Evolutionary conservation across 2,329 filamentous ascomycete genomes (phyloP).

Genomic region (Sarocladium strictum): DNA sequence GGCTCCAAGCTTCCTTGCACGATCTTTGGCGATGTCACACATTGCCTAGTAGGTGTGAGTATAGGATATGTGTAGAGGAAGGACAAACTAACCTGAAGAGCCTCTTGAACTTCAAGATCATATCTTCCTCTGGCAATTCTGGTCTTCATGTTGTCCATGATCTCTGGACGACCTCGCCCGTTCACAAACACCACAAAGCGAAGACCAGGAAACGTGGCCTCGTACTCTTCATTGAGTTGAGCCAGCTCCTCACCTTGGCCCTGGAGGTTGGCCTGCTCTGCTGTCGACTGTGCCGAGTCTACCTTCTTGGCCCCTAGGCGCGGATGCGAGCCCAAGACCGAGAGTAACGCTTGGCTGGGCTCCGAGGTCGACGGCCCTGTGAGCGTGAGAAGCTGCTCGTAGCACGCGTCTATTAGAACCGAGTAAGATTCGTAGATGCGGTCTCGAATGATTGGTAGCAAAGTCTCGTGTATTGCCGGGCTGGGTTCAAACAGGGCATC

Average conservation of each 20-base stretch:
- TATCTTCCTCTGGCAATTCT: conserved; percentile 66
- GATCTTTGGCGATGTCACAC: conserved; percentile 82
- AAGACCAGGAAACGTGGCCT: conserved; percentile 72
- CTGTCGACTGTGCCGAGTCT: conserved; percentile 73
- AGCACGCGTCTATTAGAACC: conserved; percentile 62
- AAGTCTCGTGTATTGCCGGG: conserved; percentile 63
- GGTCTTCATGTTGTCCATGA: conserved; percentile 76
- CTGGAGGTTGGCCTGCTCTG: conserved; percentile 74
- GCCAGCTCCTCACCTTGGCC: conserved; percentile 55
- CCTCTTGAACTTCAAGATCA: conserved; percentile 62
- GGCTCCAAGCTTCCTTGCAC: conserved; percentile 56
- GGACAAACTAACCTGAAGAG: conserved; percentile 58
- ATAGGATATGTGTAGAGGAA: not conserved
- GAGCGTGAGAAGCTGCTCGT: conserved; percentile 55
- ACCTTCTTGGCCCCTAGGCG: conserved; percentile 76
- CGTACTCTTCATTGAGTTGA: conserved; percentile 70
- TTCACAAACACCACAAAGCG: conserved; percentile 92
- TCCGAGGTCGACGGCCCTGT: conserved; percentile 42
- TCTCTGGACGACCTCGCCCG: conserved; percentile 62
- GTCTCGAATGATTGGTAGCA: conserved; percentile 58
- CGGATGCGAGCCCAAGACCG: conserved; percentile 76
- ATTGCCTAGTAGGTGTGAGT: conserved; percentile 58
- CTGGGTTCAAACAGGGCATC: conserved; percentile 85
- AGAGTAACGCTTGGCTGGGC: conserved; percentile 49
- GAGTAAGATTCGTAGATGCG: conserved; percentile 59